Evolutionary conservation across 768 basidiomycete species (phyloP).

Genomic region (Lactifluus echinatus): DNA sequence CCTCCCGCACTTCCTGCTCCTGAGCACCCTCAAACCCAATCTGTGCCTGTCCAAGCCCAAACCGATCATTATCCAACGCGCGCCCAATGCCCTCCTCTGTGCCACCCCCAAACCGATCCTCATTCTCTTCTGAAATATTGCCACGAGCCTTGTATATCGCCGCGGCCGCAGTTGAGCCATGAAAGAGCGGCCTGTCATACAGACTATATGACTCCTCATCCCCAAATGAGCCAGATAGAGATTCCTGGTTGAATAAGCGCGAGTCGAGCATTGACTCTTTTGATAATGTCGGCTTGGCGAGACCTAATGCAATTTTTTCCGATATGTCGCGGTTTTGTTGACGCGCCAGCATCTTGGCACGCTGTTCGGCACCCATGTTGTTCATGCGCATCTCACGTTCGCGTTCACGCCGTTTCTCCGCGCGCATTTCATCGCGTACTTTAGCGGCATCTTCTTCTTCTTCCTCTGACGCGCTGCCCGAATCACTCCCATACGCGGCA

Average conservation of each 20-base stretch:
- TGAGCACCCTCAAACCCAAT: slow-evolving; percentile 89
- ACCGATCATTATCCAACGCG: slow-evolving; percentile 89
- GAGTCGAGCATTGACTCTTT: slow-evolving; percentile 98
- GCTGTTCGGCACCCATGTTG: slow-evolving; percentile 96
- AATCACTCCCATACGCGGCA: slow-evolving; percentile 83
- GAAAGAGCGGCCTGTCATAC: slow-evolving; percentile 93
- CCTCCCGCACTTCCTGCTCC: slow-evolving; percentile 78
- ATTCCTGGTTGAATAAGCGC: slow-evolving; percentile 94
- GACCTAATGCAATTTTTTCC: slow-evolving; percentile 95
- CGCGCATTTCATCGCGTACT: slow-evolving; percentile 84
- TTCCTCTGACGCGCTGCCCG: slow-evolving; percentile 50
- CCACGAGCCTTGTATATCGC: slow-evolving; percentile 98
- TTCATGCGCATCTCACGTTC: slow-evolving; percentile 98
- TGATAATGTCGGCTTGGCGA: slow-evolving; percentile 92
- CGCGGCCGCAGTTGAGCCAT: slow-evolving; percentile 92
- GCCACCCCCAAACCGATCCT: slow-evolving; percentile 89
- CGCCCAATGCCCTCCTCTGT: slow-evolving; percentile 91
- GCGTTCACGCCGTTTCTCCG: slow-evolving; percentile 86
- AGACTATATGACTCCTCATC: slow-evolving; percentile 92
- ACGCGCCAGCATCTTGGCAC: slow-evolving; percentile 90
- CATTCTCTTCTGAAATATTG: slow-evolving; percentile 74
- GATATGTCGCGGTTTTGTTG: slow-evolving; percentile 99
- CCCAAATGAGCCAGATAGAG: slow-evolving; percentile 69
- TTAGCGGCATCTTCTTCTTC: slow-evolving; percentile 74
- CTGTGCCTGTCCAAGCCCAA: slow-evolving; percentile 74